These are phyloP conservation scores for Imleria badia DNA, from an alignment of 768 basidiomycete species.

Conservation along the genomic window DNA sequence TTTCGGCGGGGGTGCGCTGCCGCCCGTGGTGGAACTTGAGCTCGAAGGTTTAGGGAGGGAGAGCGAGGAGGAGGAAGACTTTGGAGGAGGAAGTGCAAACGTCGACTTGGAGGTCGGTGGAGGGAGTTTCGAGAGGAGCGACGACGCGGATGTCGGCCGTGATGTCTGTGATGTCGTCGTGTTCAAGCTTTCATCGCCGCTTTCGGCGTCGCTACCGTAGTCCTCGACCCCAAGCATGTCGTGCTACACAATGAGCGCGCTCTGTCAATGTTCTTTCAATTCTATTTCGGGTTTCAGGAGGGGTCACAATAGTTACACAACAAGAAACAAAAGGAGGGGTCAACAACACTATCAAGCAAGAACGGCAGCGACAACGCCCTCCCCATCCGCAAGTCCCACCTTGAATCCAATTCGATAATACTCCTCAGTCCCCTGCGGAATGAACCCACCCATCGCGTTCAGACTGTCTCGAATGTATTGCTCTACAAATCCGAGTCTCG, in stretches of 20 bases:
- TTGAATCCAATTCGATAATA: slow-evolving; percentile 18
- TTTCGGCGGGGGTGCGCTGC: slow-evolving; percentile 23
- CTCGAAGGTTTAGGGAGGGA: slow-evolving; percentile 28
- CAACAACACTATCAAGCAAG: not conserved
- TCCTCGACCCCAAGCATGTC: slow-evolving; percentile 73
- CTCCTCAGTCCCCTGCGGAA: slow-evolving; percentile 8
- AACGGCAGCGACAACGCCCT: slow-evolving; percentile 10
- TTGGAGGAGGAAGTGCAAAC: slow-evolving; percentile 39
- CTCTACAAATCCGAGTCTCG: slow-evolving; percentile 57
- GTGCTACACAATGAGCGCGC: not conserved
- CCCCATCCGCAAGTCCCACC: slow-evolving; percentile 12
- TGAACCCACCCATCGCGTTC: slow-evolving; percentile 12
- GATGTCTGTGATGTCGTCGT: slow-evolving; percentile 2
- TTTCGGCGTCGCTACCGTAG: slow-evolving; percentile 74
- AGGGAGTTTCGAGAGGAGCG: slow-evolving; percentile 21
- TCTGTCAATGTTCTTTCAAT: not conserved
- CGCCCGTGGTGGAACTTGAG: slow-evolving; percentile 9
- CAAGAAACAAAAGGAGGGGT: not conserved
- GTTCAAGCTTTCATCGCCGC: slow-evolving; percentile 42
- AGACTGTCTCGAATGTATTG: slow-evolving; percentile 58
- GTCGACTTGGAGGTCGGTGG: slow-evolving; percentile 32
- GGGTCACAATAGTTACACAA: not conserved
- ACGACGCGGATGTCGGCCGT: slow-evolving; percentile 8
- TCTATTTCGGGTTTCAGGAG: not conserved
- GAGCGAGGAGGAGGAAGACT: slow-evolving; percentile 24